Evolutionary conservation across 148 eudicot species (phyloP).

Genomic region (Rhododendron ovatum): DNA sequence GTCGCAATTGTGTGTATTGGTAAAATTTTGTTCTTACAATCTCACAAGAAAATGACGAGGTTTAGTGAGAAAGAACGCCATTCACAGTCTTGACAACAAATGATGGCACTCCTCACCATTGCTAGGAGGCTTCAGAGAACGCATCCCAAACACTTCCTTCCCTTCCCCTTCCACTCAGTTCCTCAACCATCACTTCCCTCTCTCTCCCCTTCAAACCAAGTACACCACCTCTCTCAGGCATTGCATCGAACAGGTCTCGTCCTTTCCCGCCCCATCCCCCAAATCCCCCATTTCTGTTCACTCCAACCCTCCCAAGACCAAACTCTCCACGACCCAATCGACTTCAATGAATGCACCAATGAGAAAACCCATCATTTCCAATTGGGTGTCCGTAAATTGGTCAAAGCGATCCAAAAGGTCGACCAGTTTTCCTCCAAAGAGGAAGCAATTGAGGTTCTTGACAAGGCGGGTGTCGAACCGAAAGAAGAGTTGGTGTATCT

Average conservation of each 20-base stretch:
- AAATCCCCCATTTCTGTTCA: conserved; percentile 11
- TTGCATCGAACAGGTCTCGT: conserved; percentile 55
- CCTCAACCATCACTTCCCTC: not conserved
- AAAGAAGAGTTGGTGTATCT: conserved; percentile 34
- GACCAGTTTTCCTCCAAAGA: conserved; percentile 33
- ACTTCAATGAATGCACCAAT: conserved; percentile 19
- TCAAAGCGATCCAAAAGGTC: conserved; percentile 29
- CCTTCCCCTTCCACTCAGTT: conserved; percentile 5
- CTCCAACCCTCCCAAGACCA: conserved; percentile 16
- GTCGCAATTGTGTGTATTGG: no score
- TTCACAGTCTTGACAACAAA: not conserved
- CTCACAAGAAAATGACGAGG: no score
- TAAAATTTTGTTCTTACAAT: no score
- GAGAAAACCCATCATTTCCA: conserved; percentile 10
- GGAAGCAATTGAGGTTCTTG: conserved; percentile 55
- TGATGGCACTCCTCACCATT: conserved; percentile 18
- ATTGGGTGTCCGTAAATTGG: conserved; percentile 26
- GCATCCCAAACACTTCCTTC: not conserved
- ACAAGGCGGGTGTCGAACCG: conserved; percentile 28
- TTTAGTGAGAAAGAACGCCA: no score
- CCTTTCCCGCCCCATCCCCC: conserved; percentile 7
- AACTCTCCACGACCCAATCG: conserved; percentile 19
- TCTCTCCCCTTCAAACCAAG: not conserved
- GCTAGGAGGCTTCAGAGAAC: conserved; percentile 20
- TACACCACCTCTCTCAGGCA: conserved; percentile 32